These are phyloP conservation scores for Colletotrichum sp. DNA, from an alignment of 2,329 filamentous ascomycete species.

Conservation along the genomic window DNA sequence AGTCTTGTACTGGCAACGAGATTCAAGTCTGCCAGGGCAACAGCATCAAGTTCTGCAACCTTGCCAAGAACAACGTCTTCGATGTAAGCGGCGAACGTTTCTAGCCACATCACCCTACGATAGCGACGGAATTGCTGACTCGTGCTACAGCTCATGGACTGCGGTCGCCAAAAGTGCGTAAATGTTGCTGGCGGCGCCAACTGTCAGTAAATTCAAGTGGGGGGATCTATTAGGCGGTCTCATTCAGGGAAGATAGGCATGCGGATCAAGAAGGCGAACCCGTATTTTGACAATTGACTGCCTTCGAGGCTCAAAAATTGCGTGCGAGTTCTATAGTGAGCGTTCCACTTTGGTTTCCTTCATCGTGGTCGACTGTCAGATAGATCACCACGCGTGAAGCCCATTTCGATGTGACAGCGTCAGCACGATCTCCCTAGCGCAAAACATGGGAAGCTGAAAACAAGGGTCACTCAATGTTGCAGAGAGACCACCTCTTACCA, in stretches of 20 bases:
- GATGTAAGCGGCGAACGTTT: background rate
- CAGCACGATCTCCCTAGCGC: background rate
- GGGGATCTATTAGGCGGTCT: too few relatives aligned
- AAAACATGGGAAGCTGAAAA: background rate
- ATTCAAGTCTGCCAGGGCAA: background rate
- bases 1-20: background rate
- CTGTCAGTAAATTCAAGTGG: background rate
- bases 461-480: background rate
- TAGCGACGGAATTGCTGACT: background rate
- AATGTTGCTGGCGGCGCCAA: background rate
- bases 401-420: background rate
- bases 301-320: fast-evolving
- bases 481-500: background rate
- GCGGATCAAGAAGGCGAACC: fast-evolving
- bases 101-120: background rate
- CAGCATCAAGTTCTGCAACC: background rate
- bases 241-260: background rate
- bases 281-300: background rate
- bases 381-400: background rate
- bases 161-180: background rate
- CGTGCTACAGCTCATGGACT: background rate
- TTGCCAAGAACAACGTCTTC: background rate
- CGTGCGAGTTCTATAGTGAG: fast-evolving
- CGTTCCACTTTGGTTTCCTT: background rate
- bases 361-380: fast-evolving